Evolutionary conservation across 805 yeast species (phyloP), one percentile per base, ranked within the genome.

Genomic region (Metschnikowia koreensis): DNA sequence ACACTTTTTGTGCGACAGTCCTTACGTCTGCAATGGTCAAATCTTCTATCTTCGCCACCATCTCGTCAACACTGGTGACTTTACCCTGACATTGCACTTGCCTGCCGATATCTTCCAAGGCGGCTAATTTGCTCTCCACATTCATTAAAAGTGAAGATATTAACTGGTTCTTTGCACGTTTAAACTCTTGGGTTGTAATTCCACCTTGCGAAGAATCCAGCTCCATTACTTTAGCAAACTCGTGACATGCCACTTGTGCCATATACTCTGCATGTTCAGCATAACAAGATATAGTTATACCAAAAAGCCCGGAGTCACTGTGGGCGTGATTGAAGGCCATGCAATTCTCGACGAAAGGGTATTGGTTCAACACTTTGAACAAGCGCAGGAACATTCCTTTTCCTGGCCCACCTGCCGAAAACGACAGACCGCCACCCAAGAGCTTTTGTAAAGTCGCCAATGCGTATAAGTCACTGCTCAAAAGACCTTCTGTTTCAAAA

Each of bases 341-440:
- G 67, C 97, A 90, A 62, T 87, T 86, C 65, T 94, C 99, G 47
- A 94, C 84, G 66, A 87, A 92, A 38, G 96, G 96, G 66, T 87
- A 89, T 66, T 87, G 94, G 70, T 93, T 93, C 65, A 94, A 76
- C 2, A 94, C 96, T 60, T 91, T 83, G 73, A 91, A 94, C 26
- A 96, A 81, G 53, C 98, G 80, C 4, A 97, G 89, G 67, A 91
- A 94, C 98, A 94, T 92, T 4, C 99, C 99, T 69, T 94, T 94
- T 48, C 99, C 99, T 15, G 99, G 99, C 0, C 99, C 99, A 58
- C 99, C 99, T 9, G 99, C 98, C 16, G 96, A 86, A 65, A 94
- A 94, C 1, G 98, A 91, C 6, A 97, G 96, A 51, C 98, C 99
- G 37, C 98, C 97, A 41, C 99, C 99, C 12, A 94, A 73, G 22